phyloP scores from a whole-genome alignment of 129 eudicot species.

The Ambrosia artemisiifolia region DNA sequence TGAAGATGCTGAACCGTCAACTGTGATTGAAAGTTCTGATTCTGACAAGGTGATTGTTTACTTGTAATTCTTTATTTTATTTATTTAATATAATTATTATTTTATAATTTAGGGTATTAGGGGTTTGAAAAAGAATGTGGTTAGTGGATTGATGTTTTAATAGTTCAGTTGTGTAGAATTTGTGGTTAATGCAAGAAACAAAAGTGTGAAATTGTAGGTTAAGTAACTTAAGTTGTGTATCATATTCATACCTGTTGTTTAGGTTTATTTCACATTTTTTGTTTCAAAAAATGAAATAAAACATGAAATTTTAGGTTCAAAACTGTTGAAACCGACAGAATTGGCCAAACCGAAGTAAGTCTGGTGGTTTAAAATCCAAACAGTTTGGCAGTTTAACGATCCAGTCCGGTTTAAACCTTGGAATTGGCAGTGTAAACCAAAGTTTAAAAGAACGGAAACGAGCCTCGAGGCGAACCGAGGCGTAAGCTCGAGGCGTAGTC shows the following conservation, averaged over 20 bases:
- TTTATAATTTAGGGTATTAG: constrained; percentile 18
- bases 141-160: neutral
- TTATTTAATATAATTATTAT: neutral
- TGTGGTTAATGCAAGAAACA: constrained; percentile 10
- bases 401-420: no score
- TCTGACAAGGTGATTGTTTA: constrained; percentile 26
- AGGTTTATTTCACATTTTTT: neutral
- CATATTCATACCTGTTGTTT: neutral
- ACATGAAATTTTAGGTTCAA: no score
- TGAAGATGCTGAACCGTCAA: constrained; percentile 23
- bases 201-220: neutral
- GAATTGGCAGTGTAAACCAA: no score
- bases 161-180: neutral
- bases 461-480: no score
- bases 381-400: no score
- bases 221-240: neutral
- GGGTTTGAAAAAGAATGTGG: constrained; percentile 6
- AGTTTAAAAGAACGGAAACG: no score
- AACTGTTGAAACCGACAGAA: no score
- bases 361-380: no score
- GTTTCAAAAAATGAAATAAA: neutral
- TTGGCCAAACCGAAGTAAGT: no score
- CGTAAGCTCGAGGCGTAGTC: no score
- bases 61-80: neutral
- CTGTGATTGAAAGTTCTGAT: constrained; percentile 24